These are phyloP conservation scores for Ustilago loliicola DNA, from an alignment of 1,284 basidiomycete species.

Conservation along the genomic window DNA sequence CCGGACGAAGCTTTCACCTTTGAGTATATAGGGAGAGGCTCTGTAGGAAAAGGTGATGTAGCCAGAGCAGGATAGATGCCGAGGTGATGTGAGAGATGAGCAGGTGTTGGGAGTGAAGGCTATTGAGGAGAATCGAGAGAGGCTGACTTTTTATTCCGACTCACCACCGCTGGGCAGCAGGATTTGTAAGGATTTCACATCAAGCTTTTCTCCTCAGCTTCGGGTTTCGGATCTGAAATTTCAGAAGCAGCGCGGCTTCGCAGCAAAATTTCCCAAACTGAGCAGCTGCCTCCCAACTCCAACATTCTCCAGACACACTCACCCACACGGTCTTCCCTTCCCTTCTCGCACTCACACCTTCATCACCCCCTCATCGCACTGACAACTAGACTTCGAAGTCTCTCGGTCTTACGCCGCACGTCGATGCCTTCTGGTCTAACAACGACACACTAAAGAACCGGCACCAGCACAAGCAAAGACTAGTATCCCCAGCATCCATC, in stretches of 20 bases:
- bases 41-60: too few species aligned
- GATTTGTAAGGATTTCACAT: conserved; percentile 40
- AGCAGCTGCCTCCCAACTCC: neutral
- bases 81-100: neutral
- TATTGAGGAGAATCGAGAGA: neutral
- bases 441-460: too few species aligned
- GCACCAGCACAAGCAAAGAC: neutral
- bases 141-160: conserved; percentile 8
- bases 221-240: conserved; percentile 24
- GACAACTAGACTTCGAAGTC: too few species aligned
- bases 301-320: neutral
- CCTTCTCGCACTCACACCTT: too few species aligned
- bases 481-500: neutral
- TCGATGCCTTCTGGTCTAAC: too few species aligned
- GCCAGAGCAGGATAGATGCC: too few species aligned
- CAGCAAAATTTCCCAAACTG: conserved; percentile 10
- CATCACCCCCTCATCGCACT: too few species aligned
- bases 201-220: neutral
- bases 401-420: too few species aligned
- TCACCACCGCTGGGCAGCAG: neutral
- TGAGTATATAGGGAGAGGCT: too few species aligned
- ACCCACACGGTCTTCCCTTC: neutral
- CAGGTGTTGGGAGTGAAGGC: neutral
- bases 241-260: neutral
- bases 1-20: too few species aligned